Base-by-base conservation (phyloP, 495 filamentous ascomycete species). In the Diplogelasinospora grovesii region DNA sequence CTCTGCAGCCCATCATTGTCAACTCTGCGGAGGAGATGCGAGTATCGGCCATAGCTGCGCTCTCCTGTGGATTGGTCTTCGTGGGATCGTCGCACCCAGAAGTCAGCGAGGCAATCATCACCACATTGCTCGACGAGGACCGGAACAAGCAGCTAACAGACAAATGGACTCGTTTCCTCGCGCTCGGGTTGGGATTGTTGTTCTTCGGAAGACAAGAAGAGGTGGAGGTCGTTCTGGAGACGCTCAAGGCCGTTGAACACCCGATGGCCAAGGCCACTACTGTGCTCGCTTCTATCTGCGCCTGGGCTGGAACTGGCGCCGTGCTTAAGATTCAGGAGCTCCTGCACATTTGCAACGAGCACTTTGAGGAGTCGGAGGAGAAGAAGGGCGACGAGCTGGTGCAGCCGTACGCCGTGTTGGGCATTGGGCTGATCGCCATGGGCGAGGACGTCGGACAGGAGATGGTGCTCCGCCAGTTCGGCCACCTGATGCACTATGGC, bases 401-500 rank as follows among this genome's bases (percentile, higher is more conserved):
- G 34, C 92, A 99, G 58, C 82, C 89, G 4, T 99, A 99, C 61
- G 93, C 92, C 43, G 89, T 97, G 13, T 71, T 99, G 32, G 93
- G 93, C 49, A 75, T 99, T 22, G 87, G 88, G 22, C 70, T 99
- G 27, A 89, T 99, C 41, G 83, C 92, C 14, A 97, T 97, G 92
- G 92, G 92, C 43, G 92, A 99, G 64, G 93, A 99, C 32, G 81
- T 97, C 46, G 93, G 93, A 7, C 90, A 97, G 60, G 92, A 99
- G 52, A 99, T 99, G 92, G 88, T 96, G 33, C 74, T 99, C 18
- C 81, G 92, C 28, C 89, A 95, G 52, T 97, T 99, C 54, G 92
- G 89, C 36, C 92, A 99, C 59, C 73, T 99, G 24, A 99, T 99
- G 92, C 92, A 99, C 68, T 99, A 99, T 53, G 90, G 93, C 35